Base-by-base conservation (phyloP, 352 stramenopile genomes). In the Phytophthora boehmeriae region DNA sequence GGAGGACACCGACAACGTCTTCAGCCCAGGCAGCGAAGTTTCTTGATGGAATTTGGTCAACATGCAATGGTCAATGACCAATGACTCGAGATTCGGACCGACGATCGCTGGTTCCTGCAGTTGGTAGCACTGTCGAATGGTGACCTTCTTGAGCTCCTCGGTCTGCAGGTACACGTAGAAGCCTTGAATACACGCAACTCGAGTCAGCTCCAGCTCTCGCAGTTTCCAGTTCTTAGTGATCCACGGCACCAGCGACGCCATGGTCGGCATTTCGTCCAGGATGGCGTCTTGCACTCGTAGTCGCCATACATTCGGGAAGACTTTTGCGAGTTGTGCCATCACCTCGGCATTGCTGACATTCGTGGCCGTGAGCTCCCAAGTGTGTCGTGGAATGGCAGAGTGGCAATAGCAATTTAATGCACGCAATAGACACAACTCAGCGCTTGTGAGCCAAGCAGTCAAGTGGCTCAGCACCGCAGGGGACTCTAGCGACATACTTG, bases 71-170 rank as follows among this genome's bases (percentile, higher is more conserved):
- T 81, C 47, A 5, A 93, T 59, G 8, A 71, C 39, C 11, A 93
- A 20, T 9, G 32, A 49, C 27, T 80, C 69, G 50, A 84, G 50
- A 2, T 63, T 66, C 4, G 69, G 54, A 3, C 66, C 68, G 8
- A 62, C 13, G 23, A 91, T 73, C 14, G 70, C 55, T 1, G 76
- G 83, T 11, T 75, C 63, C 52, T 80, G 75, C 54, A 93, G 55
- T 41, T 88, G 70, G 55, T 80, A 85, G 55, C 83, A 93, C 51
- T 90, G 66, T 1, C 59, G 45, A 58, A 91, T 66, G 10, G 53
- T 57, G 32, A 93, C 53, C 38, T 57, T 69, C 50, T 79, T 73
- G 28, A 93, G 80, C 28, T 80, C 52, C 43, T 82, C 49, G 14
- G 75, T 68, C 34, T 72, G 45, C 0, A 86, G 57, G 19, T 69